Percentiles rank a stretch among this genome's conserved stretches.
These are phyloP conservation scores for Cucumis melo DNA, from an alignment of 306 rosid species.

Conservation along the genomic window DNA sequence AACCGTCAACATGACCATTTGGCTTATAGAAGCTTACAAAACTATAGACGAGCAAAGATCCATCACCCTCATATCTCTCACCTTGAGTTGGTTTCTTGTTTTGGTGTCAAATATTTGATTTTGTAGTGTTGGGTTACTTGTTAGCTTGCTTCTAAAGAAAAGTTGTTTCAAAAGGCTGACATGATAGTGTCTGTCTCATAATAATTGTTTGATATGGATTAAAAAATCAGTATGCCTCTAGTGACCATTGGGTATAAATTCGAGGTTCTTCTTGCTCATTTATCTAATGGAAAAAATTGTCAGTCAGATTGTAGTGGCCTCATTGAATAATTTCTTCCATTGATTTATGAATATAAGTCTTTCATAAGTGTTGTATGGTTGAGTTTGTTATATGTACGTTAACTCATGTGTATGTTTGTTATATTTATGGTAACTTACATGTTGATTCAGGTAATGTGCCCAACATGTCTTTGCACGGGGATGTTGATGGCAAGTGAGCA, in stretches of 20 bases:
- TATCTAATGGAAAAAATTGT: not conserved
- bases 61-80: no score
- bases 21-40: no score
- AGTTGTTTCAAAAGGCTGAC: not conserved
- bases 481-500: conserved; percentile 96
- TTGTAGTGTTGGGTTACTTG: no score
- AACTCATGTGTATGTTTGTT: no score
- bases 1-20: no score
- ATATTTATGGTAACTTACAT: not conserved
- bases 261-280: not conserved
- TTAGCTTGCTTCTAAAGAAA: no score
- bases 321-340: no score
- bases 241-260: not conserved
- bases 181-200: no score
- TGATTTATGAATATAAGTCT: not conserved
- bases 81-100: no score
- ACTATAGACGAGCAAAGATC: no score
- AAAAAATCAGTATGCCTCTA: no score
- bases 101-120: no score
- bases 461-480: conserved; percentile 93
- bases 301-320: not conserved
- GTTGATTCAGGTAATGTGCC: conserved; percentile 72
- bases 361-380: not conserved
- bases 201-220: not conserved
- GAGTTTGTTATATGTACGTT: not conserved